Percentiles rank a stretch among this genome's conserved stretches.
Conservation (phyloP, 371 early-diverging fungal genomes). For the Syncephalastrum sp. region DNA sequence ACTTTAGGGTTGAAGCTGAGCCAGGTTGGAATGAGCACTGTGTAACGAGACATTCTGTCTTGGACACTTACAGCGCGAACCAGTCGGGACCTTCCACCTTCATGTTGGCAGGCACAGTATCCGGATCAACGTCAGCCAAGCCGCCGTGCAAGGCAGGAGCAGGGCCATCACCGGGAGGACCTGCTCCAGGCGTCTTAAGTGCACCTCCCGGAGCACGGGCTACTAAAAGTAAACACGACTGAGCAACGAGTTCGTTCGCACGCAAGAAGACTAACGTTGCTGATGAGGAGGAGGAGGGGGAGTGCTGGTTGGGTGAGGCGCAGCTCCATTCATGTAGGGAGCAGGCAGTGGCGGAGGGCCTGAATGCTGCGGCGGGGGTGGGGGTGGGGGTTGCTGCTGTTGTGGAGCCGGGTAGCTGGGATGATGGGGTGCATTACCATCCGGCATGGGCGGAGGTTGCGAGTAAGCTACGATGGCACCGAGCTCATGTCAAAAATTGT, state of each 20-base stretch:
- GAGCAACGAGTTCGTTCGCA: background rate
- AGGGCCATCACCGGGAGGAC: constrained; percentile 6
- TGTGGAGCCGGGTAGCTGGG: background rate
- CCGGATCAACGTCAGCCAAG: constrained; percentile 81
- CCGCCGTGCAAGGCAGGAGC: constrained; percentile 31
- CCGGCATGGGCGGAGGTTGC: no score
- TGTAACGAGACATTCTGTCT: no score
- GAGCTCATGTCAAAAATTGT: no score
- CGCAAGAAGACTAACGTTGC: background rate
- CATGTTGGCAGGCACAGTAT: constrained; percentile 73
- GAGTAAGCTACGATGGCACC: no score
- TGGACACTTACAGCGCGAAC: constrained; percentile 67
- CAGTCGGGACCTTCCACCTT: constrained; percentile 89
- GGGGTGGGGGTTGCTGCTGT: background rate
- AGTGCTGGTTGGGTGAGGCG: constrained; percentile 39
- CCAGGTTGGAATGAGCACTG: no score
- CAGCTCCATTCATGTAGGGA: constrained; percentile 42
- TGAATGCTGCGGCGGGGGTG: constrained; percentile 9
- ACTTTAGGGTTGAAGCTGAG: constrained; percentile 69
- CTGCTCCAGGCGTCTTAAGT: constrained; percentile 5
- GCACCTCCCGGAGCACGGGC: constrained; percentile 21
- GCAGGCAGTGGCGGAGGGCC: constrained; percentile 16
- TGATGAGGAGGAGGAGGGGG: constrained; percentile 24
- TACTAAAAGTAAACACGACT: background rate
- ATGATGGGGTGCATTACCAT: no score